Evolutionary conservation across 2,329 filamentous ascomycete genomes (phyloP).

Genomic region (Colletotrichum navitas): DNA sequence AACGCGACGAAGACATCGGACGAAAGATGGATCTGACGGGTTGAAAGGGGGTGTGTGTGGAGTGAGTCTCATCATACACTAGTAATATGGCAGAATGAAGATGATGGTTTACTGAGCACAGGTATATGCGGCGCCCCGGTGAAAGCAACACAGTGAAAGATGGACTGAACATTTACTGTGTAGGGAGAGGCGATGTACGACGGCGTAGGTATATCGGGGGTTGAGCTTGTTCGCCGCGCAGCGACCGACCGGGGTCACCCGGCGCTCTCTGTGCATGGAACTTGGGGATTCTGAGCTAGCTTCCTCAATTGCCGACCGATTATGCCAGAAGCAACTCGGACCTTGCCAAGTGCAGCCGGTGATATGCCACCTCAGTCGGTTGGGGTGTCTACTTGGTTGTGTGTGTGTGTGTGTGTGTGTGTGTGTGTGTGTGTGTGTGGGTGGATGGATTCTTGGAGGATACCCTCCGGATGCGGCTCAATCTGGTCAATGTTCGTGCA

Average conservation of each 20-base stretch:
- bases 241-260: conserved; percentile 10
- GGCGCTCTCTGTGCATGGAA: background rate
- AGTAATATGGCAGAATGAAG: conserved; percentile 18
- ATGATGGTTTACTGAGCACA: conserved; percentile 11
- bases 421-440: background rate
- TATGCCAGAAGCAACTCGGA: conserved; percentile 22
- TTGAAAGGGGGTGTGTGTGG: background rate
- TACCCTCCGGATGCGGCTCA: conserved; percentile 3
- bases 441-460: background rate
- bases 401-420: conserved; percentile 10
- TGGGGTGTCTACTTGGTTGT: background rate
- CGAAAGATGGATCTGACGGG: background rate
- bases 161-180: background rate
- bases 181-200: background rate
- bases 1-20: background rate
- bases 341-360: conserved; percentile 5
- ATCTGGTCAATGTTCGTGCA: background rate
- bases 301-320: conserved; percentile 11
- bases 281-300: background rate
- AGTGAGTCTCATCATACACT: conserved; percentile 18
- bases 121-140: background rate
- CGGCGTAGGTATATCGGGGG: conserved; percentile 14
- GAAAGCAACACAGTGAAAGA: background rate
- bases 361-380: background rate
- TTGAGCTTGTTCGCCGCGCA: conserved; percentile 7